These are phyloP conservation scores for Ephemerocybe angulata DNA, from an alignment of 768 basidiomycete genomes.

Conservation along the genomic window DNA sequence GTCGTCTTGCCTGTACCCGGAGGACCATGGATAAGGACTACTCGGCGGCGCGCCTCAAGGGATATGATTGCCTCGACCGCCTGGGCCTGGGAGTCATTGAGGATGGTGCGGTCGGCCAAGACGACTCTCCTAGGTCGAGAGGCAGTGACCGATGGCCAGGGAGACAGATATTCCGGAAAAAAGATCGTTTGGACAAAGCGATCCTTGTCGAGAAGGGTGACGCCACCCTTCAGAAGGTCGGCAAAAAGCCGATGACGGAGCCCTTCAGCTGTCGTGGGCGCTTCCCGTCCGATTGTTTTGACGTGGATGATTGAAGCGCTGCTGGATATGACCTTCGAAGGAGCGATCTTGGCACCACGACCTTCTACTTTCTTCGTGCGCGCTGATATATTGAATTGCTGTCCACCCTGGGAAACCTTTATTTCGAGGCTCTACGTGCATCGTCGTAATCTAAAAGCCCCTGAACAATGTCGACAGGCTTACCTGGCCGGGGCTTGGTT, in stretches of 20 bases:
- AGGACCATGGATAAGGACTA: slow-evolving; percentile 46
- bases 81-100: slow-evolving; percentile 34
- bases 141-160: too few relatives aligned
- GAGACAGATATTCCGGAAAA: slow-evolving; percentile 19
- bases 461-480: neutral
- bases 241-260: slow-evolving; percentile 24
- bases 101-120: too few relatives aligned
- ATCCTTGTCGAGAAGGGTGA: slow-evolving; percentile 24
- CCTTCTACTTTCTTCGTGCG: slow-evolving; percentile 31
- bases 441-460: neutral
- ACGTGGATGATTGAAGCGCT: slow-evolving; percentile 30
- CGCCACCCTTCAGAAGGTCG: slow-evolving; percentile 22
- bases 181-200: slow-evolving; percentile 36
- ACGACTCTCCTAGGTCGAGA: too few relatives aligned
- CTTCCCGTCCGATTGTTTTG: slow-evolving; percentile 44
- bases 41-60: slow-evolving; percentile 20
- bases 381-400: slow-evolving; percentile 15
- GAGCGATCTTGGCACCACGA: slow-evolving; percentile 30
- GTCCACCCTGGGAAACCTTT: slow-evolving; percentile 12
- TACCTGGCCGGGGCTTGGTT: slow-evolving; percentile 25
- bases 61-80: slow-evolving; percentile 36
- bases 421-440: slow-evolving; percentile 22
- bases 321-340: slow-evolving; percentile 17
- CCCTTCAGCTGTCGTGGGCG: slow-evolving; percentile 46
- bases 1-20: slow-evolving; percentile 66